Base-by-base conservation (phyloP, 2,329 filamentous ascomycete species). In the Aspergillus sp. region DNA sequence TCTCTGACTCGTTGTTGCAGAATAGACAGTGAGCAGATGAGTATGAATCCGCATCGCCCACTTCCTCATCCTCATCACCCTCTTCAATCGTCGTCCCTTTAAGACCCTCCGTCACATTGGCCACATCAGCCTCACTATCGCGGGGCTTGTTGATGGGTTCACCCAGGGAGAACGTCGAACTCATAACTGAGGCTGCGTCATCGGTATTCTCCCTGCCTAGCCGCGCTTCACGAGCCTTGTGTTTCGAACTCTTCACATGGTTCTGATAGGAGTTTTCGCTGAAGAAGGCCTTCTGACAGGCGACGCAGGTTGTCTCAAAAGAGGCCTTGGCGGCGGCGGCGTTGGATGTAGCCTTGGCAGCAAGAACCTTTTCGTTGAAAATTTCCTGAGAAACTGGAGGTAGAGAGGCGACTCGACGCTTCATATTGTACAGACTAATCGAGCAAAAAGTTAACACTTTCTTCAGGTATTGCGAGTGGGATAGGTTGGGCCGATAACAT, bases 261-360 rank as follows among this genome's bases (percentile, higher is more conserved):
- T 98, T 99, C 71, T 88, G 86, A 76, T 89, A 98, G 34, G 95
- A 93, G 77, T 97, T 97, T 71, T 97, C 91, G 77, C 93, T 98
- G 80, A 89, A 98, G 76, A 96, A 99, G 13, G 89, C 92, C 80
- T 96, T 96, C 69, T 89, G 85, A 79, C 95, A 99, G 18, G 87
- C 83, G 3, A 86, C 81, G 75, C 95, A 99, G 30, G 81, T 78
- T 70, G 89, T 92, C 74, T 97, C 91, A 70, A 93, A 98, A 13
- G 90, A 87, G 4, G 93, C 93, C 76, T 91, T 91, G 61, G 92
- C 90, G 55, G 92, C 91, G 62, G 93, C 91, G 34, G 91, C 91
- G 42, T 84, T 90, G 15, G 92, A 89, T 7, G 85, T 86, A 26
- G 93, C 93, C 71, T 96, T 91, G 62, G 93, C 93, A 66, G 92